Base-by-base conservation (phyloP, 345 rosid genomes). In the Isatis tinctoria region DNA sequence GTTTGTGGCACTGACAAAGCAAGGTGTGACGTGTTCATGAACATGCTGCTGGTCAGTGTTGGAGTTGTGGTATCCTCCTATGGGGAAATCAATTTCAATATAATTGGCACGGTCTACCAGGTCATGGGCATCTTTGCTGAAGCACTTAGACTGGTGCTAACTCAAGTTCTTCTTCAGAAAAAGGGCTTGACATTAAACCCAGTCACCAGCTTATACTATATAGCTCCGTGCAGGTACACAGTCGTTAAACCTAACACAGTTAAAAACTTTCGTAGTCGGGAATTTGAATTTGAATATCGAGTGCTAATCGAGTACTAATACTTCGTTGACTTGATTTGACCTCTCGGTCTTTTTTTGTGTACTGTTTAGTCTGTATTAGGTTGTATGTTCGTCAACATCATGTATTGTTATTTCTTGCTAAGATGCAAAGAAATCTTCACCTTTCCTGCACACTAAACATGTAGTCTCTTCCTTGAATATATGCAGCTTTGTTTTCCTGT, bases 151-250 rank as follows among this genome's bases (percentile, higher is more conserved):
- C 91, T 95, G 83, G 97, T 92, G 43, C 85, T 94, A 72, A 94
- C 96, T 73, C 96, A 91, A 84, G 95, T 94, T 72, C 97, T 94
- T 73, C 83, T 91, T 61, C 98, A 94, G 76, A 91, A 90, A 78
- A 88, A 89, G 86, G 97, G 96, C 66, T 84, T 91, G 86, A 74
- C 91, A 33, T 77, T 94, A 74, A 91, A 88, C 80, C 98, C 98
- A 4, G 83, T 94, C 74, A 94, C 96, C 79, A 90, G 98, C 87
- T 83, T 94, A 67, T 91, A 91, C 82, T 90, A 91, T 84, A 92
- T 92, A 33, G 98, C 99, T 66, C 98, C 98, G 2, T 95, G 97
- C 97, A 95, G 99, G 99, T 95, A 88, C 16, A 39, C 70, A n/a
- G n/a, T n/a, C n/a, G n/a, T n/a, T n/a, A n/a, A n/a, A n/a, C n/a